phyloP scores from a whole-genome alignment of 2,329 filamentous ascomycete genomes.

The Ophiostoma sp. region DNA sequence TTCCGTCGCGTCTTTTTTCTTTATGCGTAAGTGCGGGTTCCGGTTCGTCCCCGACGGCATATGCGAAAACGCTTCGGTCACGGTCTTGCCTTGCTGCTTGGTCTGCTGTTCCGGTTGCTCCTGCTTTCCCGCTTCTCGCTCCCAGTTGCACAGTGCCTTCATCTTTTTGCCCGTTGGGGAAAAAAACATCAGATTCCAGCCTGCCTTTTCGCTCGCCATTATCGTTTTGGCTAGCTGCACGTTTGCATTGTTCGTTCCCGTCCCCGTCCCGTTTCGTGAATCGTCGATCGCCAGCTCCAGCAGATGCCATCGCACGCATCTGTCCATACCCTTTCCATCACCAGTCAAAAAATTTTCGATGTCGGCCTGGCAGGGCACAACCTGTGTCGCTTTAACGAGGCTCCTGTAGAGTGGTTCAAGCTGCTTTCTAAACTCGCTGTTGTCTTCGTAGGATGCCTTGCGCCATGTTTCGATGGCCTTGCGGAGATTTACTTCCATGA shows the following conservation, averaged over 20 bases:
- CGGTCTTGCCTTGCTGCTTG: too few relatives aligned
- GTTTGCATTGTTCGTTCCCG: background rate
- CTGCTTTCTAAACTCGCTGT: background rate
- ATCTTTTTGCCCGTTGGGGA: background rate
- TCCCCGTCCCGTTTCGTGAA: too few relatives aligned
- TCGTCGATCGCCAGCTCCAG: background rate
- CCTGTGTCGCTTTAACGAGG: background rate
- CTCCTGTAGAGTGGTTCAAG: background rate
- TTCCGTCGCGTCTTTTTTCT: too few relatives aligned
- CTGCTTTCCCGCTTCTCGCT: too few relatives aligned
- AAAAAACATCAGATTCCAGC: background rate
- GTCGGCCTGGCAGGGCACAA: too few relatives aligned
- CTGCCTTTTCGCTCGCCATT: background rate
- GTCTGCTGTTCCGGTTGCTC: too few relatives aligned
- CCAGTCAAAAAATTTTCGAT: background rate
- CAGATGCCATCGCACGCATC: slow-evolving; percentile 11
- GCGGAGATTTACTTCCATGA: background rate
- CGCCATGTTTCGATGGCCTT: slow-evolving; percentile 7
- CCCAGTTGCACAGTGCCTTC: background rate
- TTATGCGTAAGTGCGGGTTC: too few relatives aligned
- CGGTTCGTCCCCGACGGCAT: too few relatives aligned
- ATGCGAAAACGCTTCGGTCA: too few relatives aligned
- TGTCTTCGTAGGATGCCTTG: background rate
- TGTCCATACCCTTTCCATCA: background rate
- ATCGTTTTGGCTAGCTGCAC: slow-evolving; percentile 3